Conservation (phyloP, 192 early-diverging fungal genomes). For the Coemansia sp. region DNA sequence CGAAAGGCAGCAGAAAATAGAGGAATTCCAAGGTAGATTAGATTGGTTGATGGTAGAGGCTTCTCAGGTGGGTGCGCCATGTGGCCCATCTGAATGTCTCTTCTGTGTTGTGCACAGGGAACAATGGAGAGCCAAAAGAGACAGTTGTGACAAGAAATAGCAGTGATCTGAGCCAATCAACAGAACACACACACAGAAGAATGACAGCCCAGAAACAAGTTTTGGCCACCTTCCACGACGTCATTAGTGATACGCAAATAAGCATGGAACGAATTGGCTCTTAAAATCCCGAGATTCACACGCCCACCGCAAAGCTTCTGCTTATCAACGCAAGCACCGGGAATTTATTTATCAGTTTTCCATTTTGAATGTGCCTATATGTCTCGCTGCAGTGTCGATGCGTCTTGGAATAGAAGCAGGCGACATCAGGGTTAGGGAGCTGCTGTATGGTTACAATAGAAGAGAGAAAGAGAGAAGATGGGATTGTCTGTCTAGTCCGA, state of each 20-base stretch:
- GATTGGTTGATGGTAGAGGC: neutral
- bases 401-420: too few relatives aligned
- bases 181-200: too few relatives aligned
- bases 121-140: neutral
- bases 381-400: too few relatives aligned
- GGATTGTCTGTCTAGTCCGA: too few relatives aligned
- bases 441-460: too few relatives aligned
- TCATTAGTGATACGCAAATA: neutral
- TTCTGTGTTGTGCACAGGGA: neutral
- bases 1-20: neutral
- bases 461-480: too few relatives aligned
- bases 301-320: slow-evolving; percentile 1
- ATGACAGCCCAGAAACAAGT: too few relatives aligned
- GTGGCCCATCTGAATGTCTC: neutral
- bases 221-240: neutral
- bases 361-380: too few relatives aligned
- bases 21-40: neutral
- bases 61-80: neutral
- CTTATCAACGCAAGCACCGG: neutral
- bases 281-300: slow-evolving; percentile 5
- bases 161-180: too few relatives aligned
- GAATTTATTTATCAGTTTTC: neutral
- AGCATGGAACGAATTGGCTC: slow-evolving; percentile 1
- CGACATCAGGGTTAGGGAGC: too few relatives aligned
- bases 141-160: neutral